Evolutionary conservation across 1,284 basidiomycete species (phyloP).

Genomic region (Pyrrhoderma noxium): DNA sequence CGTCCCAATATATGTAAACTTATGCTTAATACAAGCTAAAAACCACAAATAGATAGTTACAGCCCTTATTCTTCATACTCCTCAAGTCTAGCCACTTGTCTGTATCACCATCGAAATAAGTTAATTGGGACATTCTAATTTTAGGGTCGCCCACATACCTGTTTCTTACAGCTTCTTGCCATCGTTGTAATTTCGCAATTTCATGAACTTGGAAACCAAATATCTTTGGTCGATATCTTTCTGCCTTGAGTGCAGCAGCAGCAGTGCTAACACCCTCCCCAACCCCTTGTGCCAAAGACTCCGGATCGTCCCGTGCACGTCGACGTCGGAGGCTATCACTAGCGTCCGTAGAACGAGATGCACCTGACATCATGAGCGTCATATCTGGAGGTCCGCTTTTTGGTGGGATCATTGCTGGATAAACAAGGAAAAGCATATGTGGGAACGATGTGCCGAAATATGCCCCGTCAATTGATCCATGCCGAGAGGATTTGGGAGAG

Average conservation of each 20-base stretch:
- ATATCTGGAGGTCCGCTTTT: slow-evolving; percentile 65
- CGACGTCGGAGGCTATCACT: slow-evolving; percentile 35
- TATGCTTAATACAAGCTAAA: neutral
- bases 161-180: slow-evolving; percentile 87
- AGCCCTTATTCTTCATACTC: slow-evolving; percentile 32
- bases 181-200: slow-evolving; percentile 84
- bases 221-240: slow-evolving; percentile 83
- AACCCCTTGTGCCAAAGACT: slow-evolving; percentile 42
- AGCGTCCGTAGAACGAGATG: slow-evolving; percentile 25
- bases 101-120: slow-evolving; percentile 20
- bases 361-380: slow-evolving; percentile 21
- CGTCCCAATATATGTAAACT: too few species aligned
- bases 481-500: slow-evolving; percentile 88
- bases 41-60: neutral
- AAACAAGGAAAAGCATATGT: slow-evolving; percentile 92
- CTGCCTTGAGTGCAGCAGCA: slow-evolving; percentile 78
- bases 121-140: neutral
- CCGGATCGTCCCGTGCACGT: slow-evolving; percentile 44
- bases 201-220: slow-evolving; percentile 95
- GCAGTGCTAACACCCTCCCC: slow-evolving; percentile 67
- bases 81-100: slow-evolving; percentile 43
- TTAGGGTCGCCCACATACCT: too few species aligned
- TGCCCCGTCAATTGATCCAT: slow-evolving; percentile 92
- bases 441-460: slow-evolving; percentile 97
- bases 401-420: slow-evolving; percentile 82